phyloP scores from a whole-genome alignment of 108 stramenopile species.

The Cylindrotheca closterium region DNA sequence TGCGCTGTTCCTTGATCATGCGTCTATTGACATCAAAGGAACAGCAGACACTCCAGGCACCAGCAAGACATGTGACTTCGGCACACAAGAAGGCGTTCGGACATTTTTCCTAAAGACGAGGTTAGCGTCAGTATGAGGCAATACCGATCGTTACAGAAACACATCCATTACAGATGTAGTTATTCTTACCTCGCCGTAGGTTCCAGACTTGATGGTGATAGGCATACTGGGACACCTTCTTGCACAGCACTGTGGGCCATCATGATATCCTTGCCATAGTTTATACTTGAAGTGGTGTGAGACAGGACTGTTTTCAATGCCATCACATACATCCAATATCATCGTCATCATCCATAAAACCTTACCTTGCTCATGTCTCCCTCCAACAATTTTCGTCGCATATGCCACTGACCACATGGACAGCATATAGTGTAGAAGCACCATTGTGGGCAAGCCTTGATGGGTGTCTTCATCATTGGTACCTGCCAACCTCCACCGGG shows the following conservation, averaged over 20 bases:
- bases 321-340: too few species aligned
- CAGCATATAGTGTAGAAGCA: conserved; percentile 40
- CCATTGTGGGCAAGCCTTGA: conserved; percentile 32
- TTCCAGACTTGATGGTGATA: conserved; percentile 56
- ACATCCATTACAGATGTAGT: too few species aligned
- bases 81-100: conserved; percentile 51
- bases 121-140: too few species aligned
- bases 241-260: conserved; percentile 61
- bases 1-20: conserved; percentile 46
- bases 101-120: too few species aligned
- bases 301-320: too few species aligned
- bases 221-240: conserved; percentile 48
- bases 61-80: conserved; percentile 47
- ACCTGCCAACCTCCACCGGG: conserved; percentile 57
- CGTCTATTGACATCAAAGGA: conserved; percentile 63
- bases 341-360: too few species aligned
- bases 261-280: conserved; percentile 64
- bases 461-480: conserved; percentile 46
- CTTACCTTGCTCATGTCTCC: conserved; percentile 69
- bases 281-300: too few species aligned
- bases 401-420: conserved; percentile 51
- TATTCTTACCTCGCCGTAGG: conserved; percentile 59
- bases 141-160: too few species aligned
- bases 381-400: conserved; percentile 38
- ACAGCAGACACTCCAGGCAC: conserved; percentile 56